Percentiles rank a stretch among this genome's conserved stretches.
These are phyloP conservation scores for Xylariaceae sp. DNA, from an alignment of 2,329 filamentous ascomycete species.

Conservation along the genomic window DNA sequence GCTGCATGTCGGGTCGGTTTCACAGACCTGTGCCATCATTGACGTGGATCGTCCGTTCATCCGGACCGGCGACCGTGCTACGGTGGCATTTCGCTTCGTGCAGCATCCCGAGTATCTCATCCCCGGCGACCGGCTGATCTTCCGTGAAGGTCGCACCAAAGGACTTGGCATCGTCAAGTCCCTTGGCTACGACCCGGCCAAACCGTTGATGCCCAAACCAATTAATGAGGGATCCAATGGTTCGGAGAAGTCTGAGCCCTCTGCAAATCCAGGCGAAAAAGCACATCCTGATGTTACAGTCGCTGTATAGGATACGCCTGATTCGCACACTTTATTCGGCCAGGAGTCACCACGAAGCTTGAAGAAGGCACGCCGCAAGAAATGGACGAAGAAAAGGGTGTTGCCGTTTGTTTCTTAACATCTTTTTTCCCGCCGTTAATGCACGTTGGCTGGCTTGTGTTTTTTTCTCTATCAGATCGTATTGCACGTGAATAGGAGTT, in stretches of 20 bases:
- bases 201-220: constrained; percentile 36
- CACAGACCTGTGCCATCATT: constrained; percentile 94
- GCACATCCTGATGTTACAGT: constrained; percentile 20
- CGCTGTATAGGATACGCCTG: constrained; percentile 14
- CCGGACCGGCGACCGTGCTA: constrained; percentile 87
- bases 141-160: constrained; percentile 92
- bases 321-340: background rate
- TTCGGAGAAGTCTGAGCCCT: constrained; percentile 14
- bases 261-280: constrained; percentile 15
- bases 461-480: constrained; percentile 1
- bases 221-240: constrained; percentile 14
- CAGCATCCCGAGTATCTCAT: constrained; percentile 89
- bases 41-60: constrained; percentile 96
- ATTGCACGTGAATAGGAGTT: constrained; percentile 9
- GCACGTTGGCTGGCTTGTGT: background rate
- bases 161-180: constrained; percentile 90
- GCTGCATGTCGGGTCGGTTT: constrained; percentile 92
- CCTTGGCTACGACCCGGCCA: constrained; percentile 72
- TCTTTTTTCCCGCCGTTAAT: background rate
- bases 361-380: too few species aligned
- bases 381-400: too few species aligned
- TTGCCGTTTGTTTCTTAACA: background rate
- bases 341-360: background rate
- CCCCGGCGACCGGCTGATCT: constrained; percentile 82
- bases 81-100: constrained; percentile 90